Percentiles rank a stretch among this genome's conserved stretches.
Evolutionary conservation across 305 asterid species (phyloP).

Genomic region (Fraxinus sp.): DNA sequence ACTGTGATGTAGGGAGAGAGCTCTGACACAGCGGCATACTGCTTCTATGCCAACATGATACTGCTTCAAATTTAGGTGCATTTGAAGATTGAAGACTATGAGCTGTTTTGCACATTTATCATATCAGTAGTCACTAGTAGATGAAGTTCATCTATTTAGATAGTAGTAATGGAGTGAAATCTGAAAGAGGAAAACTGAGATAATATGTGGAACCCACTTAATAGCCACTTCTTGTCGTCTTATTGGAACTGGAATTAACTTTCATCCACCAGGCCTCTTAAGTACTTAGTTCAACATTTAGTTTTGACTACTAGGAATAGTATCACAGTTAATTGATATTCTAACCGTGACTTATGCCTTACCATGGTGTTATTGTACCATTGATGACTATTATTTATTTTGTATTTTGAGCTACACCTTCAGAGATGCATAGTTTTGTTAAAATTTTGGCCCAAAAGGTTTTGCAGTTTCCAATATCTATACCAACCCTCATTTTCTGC

Average conservation of each 20-base stretch:
- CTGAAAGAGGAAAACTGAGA: not conserved
- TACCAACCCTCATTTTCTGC: slow-evolving; percentile 9
- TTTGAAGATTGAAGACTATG: not conserved
- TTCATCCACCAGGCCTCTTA: not conserved
- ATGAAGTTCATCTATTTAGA: not conserved
- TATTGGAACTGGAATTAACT: not conserved
- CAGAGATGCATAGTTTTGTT: not conserved
- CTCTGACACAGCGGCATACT: slow-evolving; percentile 14
- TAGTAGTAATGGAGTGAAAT: not conserved
- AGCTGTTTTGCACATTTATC: not conserved
- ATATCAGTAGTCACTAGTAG: not conserved
- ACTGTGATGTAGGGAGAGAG: slow-evolving; percentile 4
- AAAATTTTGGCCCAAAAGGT: not conserved
- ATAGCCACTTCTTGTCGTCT: not conserved
- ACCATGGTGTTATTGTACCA: not conserved
- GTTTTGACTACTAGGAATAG: not conserved
- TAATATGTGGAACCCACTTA: not conserved
- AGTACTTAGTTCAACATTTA: not conserved
- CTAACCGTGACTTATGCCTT: not conserved
- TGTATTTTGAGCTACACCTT: not conserved
- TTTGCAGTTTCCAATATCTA: not conserved
- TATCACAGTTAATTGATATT: not conserved
- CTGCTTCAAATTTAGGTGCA: slow-evolving; percentile 7
- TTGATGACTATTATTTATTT: slow-evolving; percentile 11
- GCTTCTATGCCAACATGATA: slow-evolving; percentile 13